A percentile compares a stretch with the other conserved stretches of the same genome.
Evolutionary conservation across 805 yeast genomes (phyloP).

Genomic region (Candida schatavii): DNA sequence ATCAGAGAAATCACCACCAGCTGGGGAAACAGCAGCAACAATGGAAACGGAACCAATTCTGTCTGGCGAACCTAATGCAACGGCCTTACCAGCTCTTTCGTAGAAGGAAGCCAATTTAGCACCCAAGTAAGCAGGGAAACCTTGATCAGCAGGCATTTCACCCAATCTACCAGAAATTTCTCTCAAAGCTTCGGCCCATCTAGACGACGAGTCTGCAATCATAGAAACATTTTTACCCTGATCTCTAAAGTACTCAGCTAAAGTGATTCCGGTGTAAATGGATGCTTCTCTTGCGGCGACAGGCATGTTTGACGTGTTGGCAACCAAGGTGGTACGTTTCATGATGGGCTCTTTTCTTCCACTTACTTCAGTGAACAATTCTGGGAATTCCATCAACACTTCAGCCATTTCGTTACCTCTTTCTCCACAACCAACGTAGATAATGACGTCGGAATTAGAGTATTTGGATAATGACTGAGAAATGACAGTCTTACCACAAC

Average conservation of each 20-base stretch:
- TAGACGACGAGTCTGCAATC: constrained; percentile 99
- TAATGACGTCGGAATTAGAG: constrained; percentile 91
- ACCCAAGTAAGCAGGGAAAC: constrained; percentile 99
- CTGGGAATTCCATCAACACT: constrained; percentile 99
- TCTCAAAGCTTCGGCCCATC: constrained; percentile 99
- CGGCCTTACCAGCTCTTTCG: constrained; percentile 98
- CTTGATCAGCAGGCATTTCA: constrained; percentile 99
- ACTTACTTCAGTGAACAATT: constrained; percentile 81
- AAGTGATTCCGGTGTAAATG: constrained; percentile 96
- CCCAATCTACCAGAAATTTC: constrained; percentile 99
- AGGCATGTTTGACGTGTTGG: constrained; percentile 99
- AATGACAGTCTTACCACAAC: constrained; percentile 98
- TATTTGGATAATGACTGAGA: constrained; percentile 96
- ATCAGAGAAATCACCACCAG: constrained; percentile 99
- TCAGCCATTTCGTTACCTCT: constrained; percentile 99
- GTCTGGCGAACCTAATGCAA: constrained; percentile 93
- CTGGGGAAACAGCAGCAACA: constrained; percentile 98
- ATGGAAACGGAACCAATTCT: constrained; percentile 98
- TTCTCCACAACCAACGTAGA: constrained; percentile 96
- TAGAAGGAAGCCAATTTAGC: constrained; percentile 98
- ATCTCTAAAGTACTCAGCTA: constrained; percentile 99
- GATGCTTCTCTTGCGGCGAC: constrained; percentile 99
- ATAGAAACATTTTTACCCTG: constrained; percentile 98
- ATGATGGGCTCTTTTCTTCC: constrained; percentile 98
- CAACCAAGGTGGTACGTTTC: constrained; percentile 99